Base-by-base conservation (phyloP, 2,329 filamentous ascomycete species). In the Neonectria neomacrospora region DNA sequence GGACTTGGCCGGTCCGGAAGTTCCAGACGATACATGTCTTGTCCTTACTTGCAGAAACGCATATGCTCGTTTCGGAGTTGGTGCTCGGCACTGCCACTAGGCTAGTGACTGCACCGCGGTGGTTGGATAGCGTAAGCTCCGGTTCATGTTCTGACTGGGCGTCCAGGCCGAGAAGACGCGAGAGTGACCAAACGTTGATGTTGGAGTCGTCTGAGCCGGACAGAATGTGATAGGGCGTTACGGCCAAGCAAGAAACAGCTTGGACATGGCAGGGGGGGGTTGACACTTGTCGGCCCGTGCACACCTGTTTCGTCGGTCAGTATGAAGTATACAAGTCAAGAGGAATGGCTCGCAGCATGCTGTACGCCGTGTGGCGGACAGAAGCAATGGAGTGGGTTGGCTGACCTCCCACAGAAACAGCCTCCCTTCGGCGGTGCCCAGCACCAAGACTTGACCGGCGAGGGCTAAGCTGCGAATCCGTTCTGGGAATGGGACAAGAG, bases 11-110 rank as follows among this genome's bases (percentile, higher is more conserved):
- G 1, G 88, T 92, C 65, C 90, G 88, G 76, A 96, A 96, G 79
- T 98, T 94, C 96, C 96, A 99, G 64, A 97, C 84, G 72, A 97
- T 90, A 71, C 93, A 93, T 8, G 93, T 96, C 79, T 92, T 94
- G 80, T 98, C 96, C 71, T 88, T 89, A 68, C 93, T 93, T 7
- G 90, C 88, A 3, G 95, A 96, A 20, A 97, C 86, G 63, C 91
- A 94, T 64, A 98, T 89, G 76, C 92, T 95, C 62, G 91, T 91
- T 71, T 89, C 87, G 16, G 80, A 76, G 75, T 88, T 90, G 63
- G 85, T 82, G 74, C 91, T 90, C 73, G 92, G 88, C 18, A 91
- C 90, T 45, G 85, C 79, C 5, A 79, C 79, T 18, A 91, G 75
- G 54, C 85, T 87, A 65, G 88, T 95, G 77, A 94, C 89, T 75